phyloP scores from a whole-genome alignment of 2,329 filamentous ascomycete genomes.

The Fusarium sambucinum region DNA sequence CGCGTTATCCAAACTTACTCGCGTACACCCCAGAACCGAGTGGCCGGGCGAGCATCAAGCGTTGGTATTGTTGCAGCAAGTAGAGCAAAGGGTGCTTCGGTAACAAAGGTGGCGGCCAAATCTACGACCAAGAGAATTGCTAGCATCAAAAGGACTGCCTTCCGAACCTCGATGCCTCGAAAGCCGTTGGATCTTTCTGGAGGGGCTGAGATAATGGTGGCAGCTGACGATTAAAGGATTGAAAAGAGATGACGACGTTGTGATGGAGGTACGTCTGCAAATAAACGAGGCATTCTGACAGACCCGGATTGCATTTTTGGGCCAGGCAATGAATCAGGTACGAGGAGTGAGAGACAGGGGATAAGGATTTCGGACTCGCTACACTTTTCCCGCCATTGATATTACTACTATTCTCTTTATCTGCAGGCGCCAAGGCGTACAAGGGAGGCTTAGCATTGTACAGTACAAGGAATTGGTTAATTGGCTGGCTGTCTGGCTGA shows the following conservation, averaged over 20 bases:
- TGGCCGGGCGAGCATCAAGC: slow-evolving; percentile 37
- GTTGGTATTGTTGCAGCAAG: slow-evolving; percentile 34
- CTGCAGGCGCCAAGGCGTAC: slow-evolving; percentile 36
- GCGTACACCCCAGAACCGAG: slow-evolving; percentile 44
- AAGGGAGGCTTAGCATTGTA: slow-evolving; percentile 37
- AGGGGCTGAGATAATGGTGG: slow-evolving; percentile 40
- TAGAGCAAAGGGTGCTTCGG: slow-evolving; percentile 30
- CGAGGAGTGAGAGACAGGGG: slow-evolving; percentile 1
- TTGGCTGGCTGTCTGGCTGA: slow-evolving; percentile 22
- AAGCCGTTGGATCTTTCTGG: slow-evolving; percentile 40
- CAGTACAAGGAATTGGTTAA: slow-evolving; percentile 28
- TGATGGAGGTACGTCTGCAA: slow-evolving; percentile 17
- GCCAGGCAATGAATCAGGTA: slow-evolving; percentile 19
- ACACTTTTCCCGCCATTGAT: slow-evolving; percentile 7
- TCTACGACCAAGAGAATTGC: slow-evolving; percentile 31
- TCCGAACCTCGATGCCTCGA: slow-evolving; percentile 30
- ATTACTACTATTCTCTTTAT: slow-evolving; percentile 11
- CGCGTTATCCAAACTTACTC: slow-evolving; percentile 50
- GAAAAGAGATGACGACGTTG: slow-evolving; percentile 19
- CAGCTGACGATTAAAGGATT: slow-evolving; percentile 30
- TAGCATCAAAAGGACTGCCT: slow-evolving; percentile 28
- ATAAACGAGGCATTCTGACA: slow-evolving; percentile 37
- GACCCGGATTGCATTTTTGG: slow-evolving; percentile 17
- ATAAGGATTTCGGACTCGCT: slow-evolving; percentile 15
- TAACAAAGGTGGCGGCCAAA: slow-evolving; percentile 33